Base-by-base conservation (phyloP, 495 filamentous ascomycete species). In the Cetradonia linearis region DNA sequence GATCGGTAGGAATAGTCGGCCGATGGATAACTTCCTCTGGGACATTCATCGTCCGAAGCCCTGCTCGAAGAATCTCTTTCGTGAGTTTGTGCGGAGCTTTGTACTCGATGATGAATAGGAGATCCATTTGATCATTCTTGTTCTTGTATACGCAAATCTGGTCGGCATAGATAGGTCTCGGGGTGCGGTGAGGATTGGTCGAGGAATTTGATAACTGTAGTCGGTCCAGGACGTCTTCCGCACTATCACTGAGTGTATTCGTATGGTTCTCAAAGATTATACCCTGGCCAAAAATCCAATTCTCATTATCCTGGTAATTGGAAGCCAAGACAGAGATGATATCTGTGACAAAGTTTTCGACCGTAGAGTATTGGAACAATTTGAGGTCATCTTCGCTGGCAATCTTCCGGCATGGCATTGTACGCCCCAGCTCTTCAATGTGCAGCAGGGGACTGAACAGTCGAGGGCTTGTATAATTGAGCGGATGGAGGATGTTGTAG, bases 361-460 rank as follows among this genome's bases (percentile, higher is more conserved):
- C 47, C 10, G 47, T 16, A 28, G 47, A 14, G 10, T 27, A 10
- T 11, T 49, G 47, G 27, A 49, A 49, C 8, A 14, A 14, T 50
- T 50, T 50, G 11, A 50, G 47, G 23, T 50, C 47, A 2, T 50
- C 47, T 50, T 50, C 47, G 27, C 47, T 50, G 8, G 47, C 25
- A 30, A 50, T 28, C 27, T 18, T 50, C 3, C 11, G 13, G 10
- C 9, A 8, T 2, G 8, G 25, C 3, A 31, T 31, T 50, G 3
- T 31, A 18, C 20, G 2, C 28, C 47, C 27, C 25, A 31, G 27
- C 47, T 50, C 47, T 50, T 50, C 23, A 27, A 50, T 14, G 5
- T 31, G 13, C 30, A 50, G 27, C 4, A 50, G 13, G 3, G 47
- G 47, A 50, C 47, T 50, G 47, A 50, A 50, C 3, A 50, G 1